Evolutionary conservation across 805 yeast species (phyloP).

Genomic region (Sugiyamaella lignohabitans): DNA sequence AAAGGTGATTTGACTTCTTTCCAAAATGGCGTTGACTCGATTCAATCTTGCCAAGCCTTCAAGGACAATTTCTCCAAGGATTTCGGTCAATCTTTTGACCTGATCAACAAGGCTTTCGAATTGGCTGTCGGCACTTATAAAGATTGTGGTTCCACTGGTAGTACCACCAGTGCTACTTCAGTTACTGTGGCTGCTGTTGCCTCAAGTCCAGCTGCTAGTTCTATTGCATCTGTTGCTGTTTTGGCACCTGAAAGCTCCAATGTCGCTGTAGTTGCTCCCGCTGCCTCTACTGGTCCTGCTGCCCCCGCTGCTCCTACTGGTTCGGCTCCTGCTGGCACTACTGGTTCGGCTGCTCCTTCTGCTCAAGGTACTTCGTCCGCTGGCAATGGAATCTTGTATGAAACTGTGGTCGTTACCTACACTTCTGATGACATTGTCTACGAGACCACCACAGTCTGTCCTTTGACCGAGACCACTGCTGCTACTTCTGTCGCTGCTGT

Average conservation of each 20-base stretch:
- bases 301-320: too few relatives aligned
- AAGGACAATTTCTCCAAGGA: background rate
- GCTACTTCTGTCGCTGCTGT: too few relatives aligned
- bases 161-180: background rate
- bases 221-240: background rate
- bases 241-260: too few relatives aligned
- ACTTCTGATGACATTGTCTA: constrained; percentile 8
- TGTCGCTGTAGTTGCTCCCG: too few relatives aligned
- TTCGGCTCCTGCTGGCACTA: too few relatives aligned
- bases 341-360: too few relatives aligned
- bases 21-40: background rate
- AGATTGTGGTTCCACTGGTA: background rate
- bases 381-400: too few relatives aligned
- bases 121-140: background rate
- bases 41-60: too few relatives aligned
- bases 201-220: constrained; percentile 4
- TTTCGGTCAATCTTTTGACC: background rate
- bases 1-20: background rate
- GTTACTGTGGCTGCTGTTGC: constrained; percentile 2
- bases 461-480: constrained; percentile 11
- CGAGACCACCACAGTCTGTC: too few relatives aligned
- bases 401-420: constrained; percentile 4
- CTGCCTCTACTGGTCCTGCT: too few relatives aligned
- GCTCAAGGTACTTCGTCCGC: too few relatives aligned
- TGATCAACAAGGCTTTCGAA: constrained; percentile 2